Evolutionary conservation across 2,329 filamentous ascomycete genomes (phyloP), one percentile per base, ranked within the genome.

Genomic region (Cryphonectria carpinicola): DNA sequence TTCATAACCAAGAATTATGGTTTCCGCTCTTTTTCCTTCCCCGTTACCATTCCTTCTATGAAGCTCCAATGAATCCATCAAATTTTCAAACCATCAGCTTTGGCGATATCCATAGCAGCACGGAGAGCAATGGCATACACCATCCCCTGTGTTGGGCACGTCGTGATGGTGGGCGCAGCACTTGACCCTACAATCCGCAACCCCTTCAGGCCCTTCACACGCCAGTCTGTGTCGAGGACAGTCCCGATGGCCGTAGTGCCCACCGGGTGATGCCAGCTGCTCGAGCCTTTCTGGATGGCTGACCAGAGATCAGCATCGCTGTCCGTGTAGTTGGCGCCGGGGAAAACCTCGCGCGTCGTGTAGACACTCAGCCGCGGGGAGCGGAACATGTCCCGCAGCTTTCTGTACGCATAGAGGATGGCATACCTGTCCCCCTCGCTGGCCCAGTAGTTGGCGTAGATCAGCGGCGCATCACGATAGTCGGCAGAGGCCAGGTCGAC

Each of bases 231-330:
- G 22, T 49, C 46, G 8, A 49, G 46, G 10, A 49, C 46, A 49
- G 46, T n/a, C 7, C 43, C 46, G 8, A 49, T 49, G 1, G 75
- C 69, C 11, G 69, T 72, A 4, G 74, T 73, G 39, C 75, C 75
- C 14, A 73, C 70, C 2, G 74, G 73, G 35, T 76, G 75, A 41
- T 74, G 75, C 37, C 70, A 76, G 17, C 66, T 70, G 19, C 54
- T 60, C 17, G 75, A 66, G 14, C 60, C 67, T 13, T 71, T 19
- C 46, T 70, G 69, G 35, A 76, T 43, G 11, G 73, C 74, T 7
- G 25, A 62, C 65, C 67, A 68, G 39, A 75, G 35, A 39, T 74
- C 72, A 0, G 65, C 73, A 25, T 75, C 73, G 39, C 56, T 71
- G 46, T 49, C 46, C 3, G 72, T 74, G 2, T 74, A 67, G 35